Evolutionary conservation across 768 basidiomycete species (phyloP).

Genomic region (Calocera cornea): DNA sequence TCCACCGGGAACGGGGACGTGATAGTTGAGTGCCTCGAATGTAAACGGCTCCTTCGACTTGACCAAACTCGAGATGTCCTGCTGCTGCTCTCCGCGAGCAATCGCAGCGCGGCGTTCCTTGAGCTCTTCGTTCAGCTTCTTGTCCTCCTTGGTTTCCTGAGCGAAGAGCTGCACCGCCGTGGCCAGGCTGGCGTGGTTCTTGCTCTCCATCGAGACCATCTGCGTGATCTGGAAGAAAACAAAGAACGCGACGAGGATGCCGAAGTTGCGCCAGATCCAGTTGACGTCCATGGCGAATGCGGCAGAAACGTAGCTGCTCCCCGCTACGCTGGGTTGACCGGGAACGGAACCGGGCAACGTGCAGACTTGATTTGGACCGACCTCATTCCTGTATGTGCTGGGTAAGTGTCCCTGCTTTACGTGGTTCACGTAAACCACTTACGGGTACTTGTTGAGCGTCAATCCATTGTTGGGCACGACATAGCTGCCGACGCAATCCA

Average conservation of each 20-base stretch:
- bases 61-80: slow-evolving; percentile 30
- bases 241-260: slow-evolving; percentile 58
- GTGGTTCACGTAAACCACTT: slow-evolving; percentile 19
- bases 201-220: slow-evolving; percentile 52
- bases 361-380: slow-evolving; percentile 57
- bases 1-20: slow-evolving; percentile 40
- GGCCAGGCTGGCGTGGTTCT: slow-evolving; percentile 28
- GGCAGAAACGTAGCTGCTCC: slow-evolving; percentile 50
- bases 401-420: background rate
- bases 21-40: slow-evolving; percentile 60
- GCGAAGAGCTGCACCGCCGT: slow-evolving; percentile 51
- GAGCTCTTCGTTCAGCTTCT: slow-evolving; percentile 29
- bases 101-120: slow-evolving; percentile 35
- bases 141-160: slow-evolving; percentile 34
- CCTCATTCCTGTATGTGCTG: background rate
- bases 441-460: slow-evolving; percentile 49
- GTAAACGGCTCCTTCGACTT: slow-evolving; percentile 47
- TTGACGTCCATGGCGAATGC: slow-evolving; percentile 32
- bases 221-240: slow-evolving; percentile 57
- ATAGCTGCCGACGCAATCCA: slow-evolving; percentile 51
- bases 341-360: slow-evolving; percentile 52
- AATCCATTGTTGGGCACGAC: slow-evolving; percentile 52
- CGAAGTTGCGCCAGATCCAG: slow-evolving; percentile 49
- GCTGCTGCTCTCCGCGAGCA: slow-evolving; percentile 24
- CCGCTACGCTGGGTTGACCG: slow-evolving; percentile 40